Evolutionary conservation across 2,329 filamentous ascomycete species (phyloP).

Genomic region (Arthroderma uncinatum): DNA sequence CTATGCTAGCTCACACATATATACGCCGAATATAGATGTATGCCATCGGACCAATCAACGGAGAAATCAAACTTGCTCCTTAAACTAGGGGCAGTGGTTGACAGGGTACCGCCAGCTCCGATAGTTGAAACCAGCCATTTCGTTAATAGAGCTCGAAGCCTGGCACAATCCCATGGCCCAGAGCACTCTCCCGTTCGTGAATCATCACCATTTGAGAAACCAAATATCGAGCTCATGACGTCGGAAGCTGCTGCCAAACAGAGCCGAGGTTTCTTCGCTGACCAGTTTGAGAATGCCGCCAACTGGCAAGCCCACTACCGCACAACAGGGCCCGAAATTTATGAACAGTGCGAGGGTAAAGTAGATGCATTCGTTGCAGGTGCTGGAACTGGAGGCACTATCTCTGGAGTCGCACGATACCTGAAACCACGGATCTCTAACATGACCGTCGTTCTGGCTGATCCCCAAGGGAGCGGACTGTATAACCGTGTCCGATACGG

Average conservation of each 20-base stretch:
- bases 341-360: constrained; percentile 58
- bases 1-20: constrained; percentile 1
- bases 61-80: constrained; percentile 85
- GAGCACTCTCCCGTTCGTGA: constrained; percentile 12
- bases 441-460: constrained; percentile 68
- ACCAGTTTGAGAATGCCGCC: constrained; percentile 86
- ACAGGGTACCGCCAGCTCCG: constrained; percentile 78
- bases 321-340: constrained; percentile 83
- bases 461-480: constrained; percentile 86
- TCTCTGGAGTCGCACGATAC: constrained; percentile 73
- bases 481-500: constrained; percentile 87
- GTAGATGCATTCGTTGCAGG: constrained; percentile 86
- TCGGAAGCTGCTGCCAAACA: constrained; percentile 32
- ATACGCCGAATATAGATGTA: constrained; percentile 50
- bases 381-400: constrained; percentile 87
- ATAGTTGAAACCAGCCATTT: constrained; percentile 92
- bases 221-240: constrained; percentile 11
- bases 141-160: constrained; percentile 74
- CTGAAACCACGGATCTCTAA: constrained; percentile 61
- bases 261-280: constrained; percentile 80
- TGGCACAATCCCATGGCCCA: constrained; percentile 62
- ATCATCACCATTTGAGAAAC: constrained; percentile 16
- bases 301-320: constrained; percentile 79
- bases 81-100: constrained; percentile 84
- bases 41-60: constrained; percentile 79